Percentiles rank a stretch among this genome's conserved stretches.
Evolutionary conservation across 306 rosid genomes (phyloP).

Genomic region (Psophocarpus tetragonolobus): DNA sequence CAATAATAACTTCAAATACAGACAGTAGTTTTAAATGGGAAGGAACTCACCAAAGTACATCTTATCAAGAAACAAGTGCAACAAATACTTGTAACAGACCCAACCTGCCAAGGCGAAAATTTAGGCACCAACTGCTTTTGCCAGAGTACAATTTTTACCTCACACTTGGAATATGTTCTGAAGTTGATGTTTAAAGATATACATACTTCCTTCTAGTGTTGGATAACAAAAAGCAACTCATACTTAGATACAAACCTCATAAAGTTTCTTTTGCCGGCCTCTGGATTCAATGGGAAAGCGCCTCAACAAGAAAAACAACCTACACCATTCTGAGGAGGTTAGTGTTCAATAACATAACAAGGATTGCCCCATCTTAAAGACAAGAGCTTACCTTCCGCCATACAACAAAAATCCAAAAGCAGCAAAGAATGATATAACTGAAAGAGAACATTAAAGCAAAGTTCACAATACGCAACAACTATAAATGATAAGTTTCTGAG

Average conservation of each 20-base stretch:
- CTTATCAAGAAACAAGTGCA: slow-evolving; percentile 77
- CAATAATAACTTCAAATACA: slow-evolving; percentile 1
- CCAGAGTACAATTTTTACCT: neutral
- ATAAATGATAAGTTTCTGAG: neutral
- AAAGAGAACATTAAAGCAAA: slow-evolving; percentile 33
- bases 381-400: slow-evolving; percentile 73
- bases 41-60: slow-evolving; percentile 67
- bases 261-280: slow-evolving; percentile 77
- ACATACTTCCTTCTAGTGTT: neutral
- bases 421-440: slow-evolving; percentile 68
- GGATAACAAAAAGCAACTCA: neutral
- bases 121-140: slow-evolving; percentile 20
- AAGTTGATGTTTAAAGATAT: slow-evolving; percentile 2
- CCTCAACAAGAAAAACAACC: slow-evolving; percentile 71
- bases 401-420: slow-evolving; percentile 75
- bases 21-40: neutral
- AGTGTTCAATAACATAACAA: neutral
- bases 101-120: slow-evolving; percentile 57
- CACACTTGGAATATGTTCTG: neutral
- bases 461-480: slow-evolving; percentile 20
- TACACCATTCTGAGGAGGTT: slow-evolving; percentile 28
- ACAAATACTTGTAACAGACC: slow-evolving; percentile 69
- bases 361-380: neutral
- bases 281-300: slow-evolving; percentile 81
- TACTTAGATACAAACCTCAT: slow-evolving; percentile 57